Base-by-base conservation (phyloP, 352 stramenopile species). In the Pythium dissimile region DNA sequence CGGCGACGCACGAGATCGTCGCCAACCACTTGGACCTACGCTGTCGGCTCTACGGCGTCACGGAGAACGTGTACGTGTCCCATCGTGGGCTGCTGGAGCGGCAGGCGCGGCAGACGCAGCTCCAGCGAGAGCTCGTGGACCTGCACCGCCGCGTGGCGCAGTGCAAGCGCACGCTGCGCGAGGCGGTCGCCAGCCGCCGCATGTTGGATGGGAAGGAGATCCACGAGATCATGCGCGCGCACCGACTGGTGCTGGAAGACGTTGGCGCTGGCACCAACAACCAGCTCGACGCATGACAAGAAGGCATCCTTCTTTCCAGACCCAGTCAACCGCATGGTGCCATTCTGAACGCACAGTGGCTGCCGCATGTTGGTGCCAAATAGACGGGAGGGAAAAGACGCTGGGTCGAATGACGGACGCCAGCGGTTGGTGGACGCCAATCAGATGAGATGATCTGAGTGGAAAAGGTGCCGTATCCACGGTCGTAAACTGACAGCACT, bases 21-120 rank as follows among this genome's bases (percentile, higher is more conserved):
- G 74, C 38, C 15, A 84, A 84, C 31, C 62, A 77, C 38, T 72
- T 72, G 24, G 46, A 15, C 9, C 66, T 84, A 31, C 64, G 69
- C 1, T 62, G 66, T 24, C 80, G 84, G 41, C 67, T 89, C 27
- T 87, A 84, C 51, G 79, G 79, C 32, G 76, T 89, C 34, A 84
- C 76, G 7, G 79, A 89, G 59, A 87, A 77, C 38, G 76, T 89
- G 37, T 89, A 89, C 65, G 50, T 76, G 16, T 78, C 74, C n/a
- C 66, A 75, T 46, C 66, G 60, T n/a, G 76, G 86, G 46, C 62
- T 64, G 7, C 15, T 53, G 5, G 56, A 79, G 51, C 72, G 74
- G 5, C 54, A 77, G 44, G 63, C 69, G 45, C 66, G 64, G n/a
- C 67, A 77, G 0, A n/a, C 13, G 13, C 61, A 56, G 27, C 62